phyloP scores from a whole-genome alignment of 345 rosid species.

The Eucalyptus albens region DNA sequence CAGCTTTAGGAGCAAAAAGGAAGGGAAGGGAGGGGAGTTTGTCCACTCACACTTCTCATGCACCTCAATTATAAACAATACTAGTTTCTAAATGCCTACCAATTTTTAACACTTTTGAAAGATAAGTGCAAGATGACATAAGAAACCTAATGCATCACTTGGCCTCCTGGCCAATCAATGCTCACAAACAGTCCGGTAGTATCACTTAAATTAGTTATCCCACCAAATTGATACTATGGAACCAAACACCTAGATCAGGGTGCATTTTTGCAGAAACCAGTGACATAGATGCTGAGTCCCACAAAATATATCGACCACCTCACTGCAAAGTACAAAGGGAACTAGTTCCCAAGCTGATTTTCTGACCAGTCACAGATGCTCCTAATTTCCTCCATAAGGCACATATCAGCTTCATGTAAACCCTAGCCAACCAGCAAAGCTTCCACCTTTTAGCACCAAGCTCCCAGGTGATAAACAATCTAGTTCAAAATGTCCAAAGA shows the following conservation, averaged over 20 bases:
- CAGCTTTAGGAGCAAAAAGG: background rate
- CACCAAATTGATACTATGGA: background rate
- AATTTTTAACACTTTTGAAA: background rate
- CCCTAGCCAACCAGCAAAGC: background rate
- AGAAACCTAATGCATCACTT: background rate
- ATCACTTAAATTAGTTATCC: background rate
- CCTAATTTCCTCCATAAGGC: background rate
- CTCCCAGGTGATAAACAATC: background rate
- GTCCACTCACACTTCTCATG: background rate
- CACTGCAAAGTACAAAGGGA: background rate
- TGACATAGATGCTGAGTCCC: background rate
- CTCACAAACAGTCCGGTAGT: background rate
- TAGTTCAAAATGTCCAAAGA: background rate
- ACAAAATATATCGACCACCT: background rate
- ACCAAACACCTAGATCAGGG: background rate
- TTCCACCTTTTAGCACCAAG: background rate
- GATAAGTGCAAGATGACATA: background rate
- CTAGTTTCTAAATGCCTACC: background rate
- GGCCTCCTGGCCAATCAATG: background rate
- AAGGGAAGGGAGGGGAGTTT: background rate
- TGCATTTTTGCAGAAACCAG: background rate
- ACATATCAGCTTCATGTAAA: background rate
- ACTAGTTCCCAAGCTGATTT: background rate
- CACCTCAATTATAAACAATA: background rate
- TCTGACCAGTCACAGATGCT: background rate